These are phyloP conservation scores for Protomyces inundatus DNA, from an alignment of 1,139 yeast species.

Conservation along the genomic window DNA sequence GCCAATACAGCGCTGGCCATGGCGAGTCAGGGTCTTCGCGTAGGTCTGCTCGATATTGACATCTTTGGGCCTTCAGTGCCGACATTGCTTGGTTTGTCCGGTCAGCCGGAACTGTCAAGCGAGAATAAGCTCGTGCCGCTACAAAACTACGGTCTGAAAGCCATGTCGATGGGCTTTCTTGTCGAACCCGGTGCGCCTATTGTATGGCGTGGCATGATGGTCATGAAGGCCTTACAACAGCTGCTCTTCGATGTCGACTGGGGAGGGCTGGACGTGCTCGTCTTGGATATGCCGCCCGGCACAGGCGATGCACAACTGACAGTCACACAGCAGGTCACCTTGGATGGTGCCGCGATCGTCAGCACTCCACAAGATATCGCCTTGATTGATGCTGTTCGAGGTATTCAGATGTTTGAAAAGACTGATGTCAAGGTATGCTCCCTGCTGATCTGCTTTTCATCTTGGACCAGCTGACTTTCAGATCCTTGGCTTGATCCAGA, in stretches of 20 bases:
- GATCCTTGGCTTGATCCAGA: constrained; percentile 63
- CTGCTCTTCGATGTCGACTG: constrained; percentile 74
- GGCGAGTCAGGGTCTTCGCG: constrained; percentile 50
- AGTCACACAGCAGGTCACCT: constrained; percentile 66
- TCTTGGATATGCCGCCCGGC: constrained; percentile 87
- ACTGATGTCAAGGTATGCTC: constrained; percentile 61
- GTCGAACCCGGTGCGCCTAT: constrained; percentile 64
- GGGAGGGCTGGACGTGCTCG: constrained; percentile 61
- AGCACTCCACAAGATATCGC: constrained; percentile 88
- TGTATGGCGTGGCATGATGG: constrained; percentile 84
- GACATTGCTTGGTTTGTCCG: constrained; percentile 52
- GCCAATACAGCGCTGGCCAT: constrained; percentile 66
- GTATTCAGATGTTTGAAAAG: constrained; percentile 70
- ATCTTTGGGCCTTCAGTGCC: constrained; percentile 83
- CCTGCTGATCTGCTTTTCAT: not conserved
- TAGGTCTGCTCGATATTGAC: constrained; percentile 74
- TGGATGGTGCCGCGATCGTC: constrained; percentile 76
- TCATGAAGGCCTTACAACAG: constrained; percentile 81
- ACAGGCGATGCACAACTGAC: constrained; percentile 87
- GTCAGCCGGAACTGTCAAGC: constrained; percentile 58
- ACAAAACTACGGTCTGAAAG: constrained; percentile 68
- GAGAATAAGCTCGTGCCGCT: constrained; percentile 61
- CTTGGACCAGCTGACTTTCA: not conserved
- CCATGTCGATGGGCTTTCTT: constrained; percentile 88
- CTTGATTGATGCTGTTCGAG: constrained; percentile 71